Conservation (phyloP, 108 stramenopile genomes). For the Cyclotella sp. region DNA sequence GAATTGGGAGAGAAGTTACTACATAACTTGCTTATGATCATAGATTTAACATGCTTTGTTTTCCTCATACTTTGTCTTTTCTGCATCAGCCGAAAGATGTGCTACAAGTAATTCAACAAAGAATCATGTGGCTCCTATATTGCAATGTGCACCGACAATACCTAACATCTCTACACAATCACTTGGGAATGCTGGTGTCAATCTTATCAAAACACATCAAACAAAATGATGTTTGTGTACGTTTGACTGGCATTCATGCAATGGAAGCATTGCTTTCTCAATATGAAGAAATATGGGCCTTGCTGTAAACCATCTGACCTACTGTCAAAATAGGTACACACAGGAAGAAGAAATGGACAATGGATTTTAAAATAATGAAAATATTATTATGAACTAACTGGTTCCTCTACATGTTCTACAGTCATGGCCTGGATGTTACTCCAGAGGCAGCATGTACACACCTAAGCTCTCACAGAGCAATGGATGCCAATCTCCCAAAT, state of each 20-base stretch:
- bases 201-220: conserved; percentile 12
- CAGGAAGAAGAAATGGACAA: no score
- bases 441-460: no score
- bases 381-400: no score
- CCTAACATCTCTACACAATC: conserved; percentile 28
- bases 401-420: no score
- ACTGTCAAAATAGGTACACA: no score
- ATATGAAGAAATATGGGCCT: conserved; percentile 23
- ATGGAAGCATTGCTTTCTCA: conserved; percentile 40
- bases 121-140: conserved; percentile 48
- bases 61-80: not conserved
- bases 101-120: conserved; percentile 43
- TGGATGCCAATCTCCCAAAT: no score
- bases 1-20: conserved; percentile 10
- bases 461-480: no score
- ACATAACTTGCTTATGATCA: not conserved
- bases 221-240: conserved; percentile 32
- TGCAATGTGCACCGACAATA: conserved; percentile 42
- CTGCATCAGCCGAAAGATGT: not conserved
- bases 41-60: not conserved
- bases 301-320: conserved; percentile 35
- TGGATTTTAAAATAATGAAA: no score
- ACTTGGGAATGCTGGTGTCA: conserved; percentile 26
- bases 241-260: conserved; percentile 37
- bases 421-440: no score